Evolutionary conservation across 768 basidiomycete genomes (phyloP), one percentile per base, ranked within the genome.

Genomic region (Phaffia australis): DNA sequence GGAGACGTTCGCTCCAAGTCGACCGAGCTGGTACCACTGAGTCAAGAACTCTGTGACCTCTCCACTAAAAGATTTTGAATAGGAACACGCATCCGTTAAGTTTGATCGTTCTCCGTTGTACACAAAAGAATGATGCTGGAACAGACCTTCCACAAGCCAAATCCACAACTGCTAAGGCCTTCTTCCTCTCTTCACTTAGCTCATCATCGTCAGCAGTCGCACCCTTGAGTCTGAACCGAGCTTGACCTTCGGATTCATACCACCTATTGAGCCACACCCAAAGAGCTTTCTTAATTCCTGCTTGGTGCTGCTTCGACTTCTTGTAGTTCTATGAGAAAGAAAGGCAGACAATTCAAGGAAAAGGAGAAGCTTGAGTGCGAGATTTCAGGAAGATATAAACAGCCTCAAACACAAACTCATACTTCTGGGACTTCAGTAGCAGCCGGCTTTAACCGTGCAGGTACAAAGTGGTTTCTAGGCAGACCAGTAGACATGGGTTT

Each of bases 41-140:
- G 80, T 74, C 16, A 84, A 76, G 3, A 82, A 81, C 15, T 82
- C 65, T 5, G 85, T 85, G 0, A 79, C 84, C 75, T 87, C 86
- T 8, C 85, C 85, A 65, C 85, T 87, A 66, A 21, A 63, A 48
- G 51, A 52, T 23, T 60, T 56, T 6, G 5, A 51, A 30, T 14
- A 65, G 46, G 71, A 61, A 56, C 35, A 49, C 54, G 23, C 27
- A 18, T 54, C 30, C 15, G 32, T 1, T 7, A 14, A 9, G 27
- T 32, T 14, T 5, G n/a, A 29, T 50, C 48, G 49, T 48, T 47
- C 32, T 47, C 50, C 32, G 46, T 21, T 57, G 19, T 29, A 52
- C 56, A 15, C 35, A 19, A 23, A 27, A 4, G 30, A 50, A 46
- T 14, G 19, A 18, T 21, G 30, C 14, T 25, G 27, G 9, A 27